Evolutionary conservation across 305 asterid species (phyloP), one percentile per base, ranked within the genome.

Genomic region (Fraxinus baroniana): DNA sequence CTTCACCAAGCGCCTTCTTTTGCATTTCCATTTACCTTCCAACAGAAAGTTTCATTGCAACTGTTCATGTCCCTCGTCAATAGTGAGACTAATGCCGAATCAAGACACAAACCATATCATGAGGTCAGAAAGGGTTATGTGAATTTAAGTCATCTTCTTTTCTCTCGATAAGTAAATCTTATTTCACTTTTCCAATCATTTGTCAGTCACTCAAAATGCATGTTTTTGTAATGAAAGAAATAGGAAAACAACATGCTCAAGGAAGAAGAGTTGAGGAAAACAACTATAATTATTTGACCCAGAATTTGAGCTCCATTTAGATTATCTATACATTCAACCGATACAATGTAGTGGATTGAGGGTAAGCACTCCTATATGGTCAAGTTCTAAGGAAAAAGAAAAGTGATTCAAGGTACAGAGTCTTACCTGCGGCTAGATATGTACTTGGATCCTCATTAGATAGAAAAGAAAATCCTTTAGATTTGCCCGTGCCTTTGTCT

Each of bases 381-480:
- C 30, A 41, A 28, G 82, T 13, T 37, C 44, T 18, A 1, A 41
- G 13, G n/a, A 60, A 66, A 55, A 77, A 18, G 12, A 26, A 77
- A n/a, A 74, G 66, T 39, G 64, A 46, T 8, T 68, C 46, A 78
- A 35, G 73, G 22, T 37, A 75, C 10, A 82, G 17, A 35, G 64
- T 86, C 97, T 20, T 26, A 95, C 98, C 98, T 26, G 93, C 96
- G 17, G 98, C 97, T 3, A 93, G 98, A 85, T 10, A 92, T 13
- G 98, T 93, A 84, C 97, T 93, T 87, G 91, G 98, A 88, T 95
- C 98, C 89, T 95, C 98, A 32, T 95, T 93, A 6, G 97, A 98
- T 78, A 95, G 35, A 83, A 95, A 95, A 37, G 97, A 95, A 81
- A 92, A 95, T 8, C 98, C 97, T 83, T 92, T 92, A 15, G 98